These are phyloP conservation scores for Mycena epipterygia DNA, from an alignment of 768 basidiomycete species.

Conservation along the genomic window DNA sequence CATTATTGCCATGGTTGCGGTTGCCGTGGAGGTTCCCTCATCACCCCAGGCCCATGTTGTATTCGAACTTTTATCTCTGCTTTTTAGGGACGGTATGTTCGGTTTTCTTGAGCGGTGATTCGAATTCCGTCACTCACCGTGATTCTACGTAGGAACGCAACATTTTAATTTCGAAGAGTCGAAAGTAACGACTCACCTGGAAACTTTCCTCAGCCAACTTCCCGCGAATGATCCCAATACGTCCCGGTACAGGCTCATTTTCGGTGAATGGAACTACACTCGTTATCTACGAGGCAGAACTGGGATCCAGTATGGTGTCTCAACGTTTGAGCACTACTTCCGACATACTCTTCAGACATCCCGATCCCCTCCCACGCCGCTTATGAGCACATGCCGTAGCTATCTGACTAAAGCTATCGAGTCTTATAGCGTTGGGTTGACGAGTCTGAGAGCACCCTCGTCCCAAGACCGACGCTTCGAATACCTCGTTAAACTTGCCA, in stretches of 20 bases:
- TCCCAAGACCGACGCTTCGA: background rate
- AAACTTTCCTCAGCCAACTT: background rate
- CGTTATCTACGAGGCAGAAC: background rate
- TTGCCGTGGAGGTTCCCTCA: background rate
- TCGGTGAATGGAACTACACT: background rate
- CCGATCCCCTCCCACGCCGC: background rate
- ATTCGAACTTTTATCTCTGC: background rate
- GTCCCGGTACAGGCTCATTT: no score
- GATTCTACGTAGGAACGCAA: background rate
- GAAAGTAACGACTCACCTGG: background rate
- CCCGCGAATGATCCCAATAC: background rate
- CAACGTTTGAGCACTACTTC: slow-evolving; percentile 4
- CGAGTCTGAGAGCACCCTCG: background rate
- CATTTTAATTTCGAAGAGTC: background rate
- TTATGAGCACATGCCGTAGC: background rate
- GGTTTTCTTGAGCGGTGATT: no score
- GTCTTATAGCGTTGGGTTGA: background rate
- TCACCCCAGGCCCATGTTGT: background rate
- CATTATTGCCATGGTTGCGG: background rate
- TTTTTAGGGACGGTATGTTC: background rate
- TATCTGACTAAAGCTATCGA: background rate
- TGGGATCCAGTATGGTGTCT: background rate
- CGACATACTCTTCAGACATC: background rate
- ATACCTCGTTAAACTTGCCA: background rate
- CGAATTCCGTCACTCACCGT: background rate